phyloP scores from a whole-genome alignment of 2,329 filamentous ascomycete genomes.

The Ophiostoma sp. region DNA sequence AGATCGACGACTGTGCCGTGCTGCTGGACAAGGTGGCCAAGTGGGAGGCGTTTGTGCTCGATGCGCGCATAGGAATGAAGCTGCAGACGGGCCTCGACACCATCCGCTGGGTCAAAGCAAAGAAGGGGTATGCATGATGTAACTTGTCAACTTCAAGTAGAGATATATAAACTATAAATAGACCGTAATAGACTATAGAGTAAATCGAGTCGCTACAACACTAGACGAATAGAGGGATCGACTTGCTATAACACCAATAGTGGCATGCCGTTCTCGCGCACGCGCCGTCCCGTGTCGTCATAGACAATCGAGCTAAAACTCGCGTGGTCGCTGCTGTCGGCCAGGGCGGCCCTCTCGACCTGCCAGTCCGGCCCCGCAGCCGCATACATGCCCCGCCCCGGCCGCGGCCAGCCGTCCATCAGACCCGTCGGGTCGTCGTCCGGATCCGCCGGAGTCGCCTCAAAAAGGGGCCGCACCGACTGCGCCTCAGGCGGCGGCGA shows the following conservation, averaged over 20 bases:
- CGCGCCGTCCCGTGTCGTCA: conserved; percentile 32
- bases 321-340: conserved; percentile 34
- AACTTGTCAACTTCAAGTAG: conserved; percentile 23
- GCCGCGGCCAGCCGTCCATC: conserved; percentile 25
- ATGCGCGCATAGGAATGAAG: conserved; percentile 68
- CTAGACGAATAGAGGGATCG: no score
- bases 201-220: background rate
- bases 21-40: conserved; percentile 61
- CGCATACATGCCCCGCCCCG: conserved; percentile 27
- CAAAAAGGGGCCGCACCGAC: background rate
- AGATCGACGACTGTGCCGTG: conserved; percentile 56
- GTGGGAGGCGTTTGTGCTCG: conserved; percentile 68
- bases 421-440: conserved; percentile 27
- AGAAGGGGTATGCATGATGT: conserved; percentile 30
- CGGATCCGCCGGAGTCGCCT: conserved; percentile 28
- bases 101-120: conserved; percentile 49
- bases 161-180: background rate
- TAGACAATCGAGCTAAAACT: conserved; percentile 36
- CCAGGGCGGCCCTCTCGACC: conserved; percentile 28
- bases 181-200: background rate
- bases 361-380: conserved; percentile 32
- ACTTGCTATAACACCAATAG: background rate
- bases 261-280: conserved; percentile 18
- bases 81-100: conserved; percentile 65
- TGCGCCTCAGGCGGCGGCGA: background rate